Percentiles rank a stretch among this genome's conserved stretches.
Evolutionary conservation across 1,139 yeast genomes (phyloP).

Genomic region (Kluyveromyces sp.): DNA sequence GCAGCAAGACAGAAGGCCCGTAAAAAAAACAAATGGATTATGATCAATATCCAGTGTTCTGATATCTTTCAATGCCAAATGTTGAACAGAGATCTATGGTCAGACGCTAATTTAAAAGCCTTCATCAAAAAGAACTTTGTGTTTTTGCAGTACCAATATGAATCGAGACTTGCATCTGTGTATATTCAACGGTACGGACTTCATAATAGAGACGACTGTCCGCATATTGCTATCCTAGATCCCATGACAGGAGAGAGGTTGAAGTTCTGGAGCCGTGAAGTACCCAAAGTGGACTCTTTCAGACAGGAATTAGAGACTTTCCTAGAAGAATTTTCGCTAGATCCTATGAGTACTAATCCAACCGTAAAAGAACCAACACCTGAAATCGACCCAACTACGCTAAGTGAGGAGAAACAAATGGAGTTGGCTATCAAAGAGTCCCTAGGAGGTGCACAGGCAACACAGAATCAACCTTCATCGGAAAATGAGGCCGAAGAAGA

Average conservation of each 20-base stretch:
- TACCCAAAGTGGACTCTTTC: conserved; percentile 55
- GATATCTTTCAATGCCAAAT: conserved; percentile 84
- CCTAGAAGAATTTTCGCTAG: conserved; percentile 56
- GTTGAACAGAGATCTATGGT: conserved; percentile 90
- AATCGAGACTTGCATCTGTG: conserved; percentile 63
- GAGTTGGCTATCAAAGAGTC: conserved; percentile 72
- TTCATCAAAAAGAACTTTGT: conserved; percentile 61
- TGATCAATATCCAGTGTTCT: conserved; percentile 80
- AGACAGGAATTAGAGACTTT: conserved; percentile 52
- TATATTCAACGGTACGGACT: conserved; percentile 68
- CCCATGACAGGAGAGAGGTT: conserved; percentile 93
- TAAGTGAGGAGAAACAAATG: conserved; percentile 81
- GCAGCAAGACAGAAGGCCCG: conserved; percentile 65
- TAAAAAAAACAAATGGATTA: conserved; percentile 64
- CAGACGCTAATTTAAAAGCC: conserved; percentile 56
- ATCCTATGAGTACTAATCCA: conserved; percentile 63
- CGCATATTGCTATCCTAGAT: conserved; percentile 88
- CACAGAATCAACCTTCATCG: conserved; percentile 14
- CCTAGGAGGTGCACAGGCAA: conserved; percentile 26
- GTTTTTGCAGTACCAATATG: conserved; percentile 73
- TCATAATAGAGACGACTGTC: conserved; percentile 43
- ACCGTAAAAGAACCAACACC: conserved; percentile 38
- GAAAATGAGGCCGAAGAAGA: conserved; percentile 1
- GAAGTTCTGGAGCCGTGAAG: conserved; percentile 57
- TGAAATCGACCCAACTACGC: conserved; percentile 48